Evolutionary conservation across 2,329 filamentous ascomycete genomes (phyloP), one percentile per base, ranked within the genome.

Genomic region (Tricladium varicosporioides): DNA sequence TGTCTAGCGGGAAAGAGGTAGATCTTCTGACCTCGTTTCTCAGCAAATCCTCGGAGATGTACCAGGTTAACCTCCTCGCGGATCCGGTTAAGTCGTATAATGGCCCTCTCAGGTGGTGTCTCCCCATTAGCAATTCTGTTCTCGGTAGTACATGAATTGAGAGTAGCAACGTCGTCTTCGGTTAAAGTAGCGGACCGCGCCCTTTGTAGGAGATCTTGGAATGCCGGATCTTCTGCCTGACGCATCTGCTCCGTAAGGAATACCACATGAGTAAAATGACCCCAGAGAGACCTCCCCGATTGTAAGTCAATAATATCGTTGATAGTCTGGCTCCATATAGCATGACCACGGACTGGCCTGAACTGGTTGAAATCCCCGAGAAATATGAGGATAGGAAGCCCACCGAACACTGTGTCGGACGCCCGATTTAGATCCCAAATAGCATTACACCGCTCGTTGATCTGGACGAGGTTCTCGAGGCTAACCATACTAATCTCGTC

Each of bases 1-100:
- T 56, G 53, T 19, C 18, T 51, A 4, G 53, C 48, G 27, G 45
- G 53, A 51, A 56, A 56, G 53, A 56, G 53, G 47, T 56, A 56
- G 53, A 56, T 55, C 53, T 55, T 46, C 14, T 46, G 53, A 49
- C 53, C 32, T 55, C 47, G 53, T 9, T 2, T 31, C 16, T 55
- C 18, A 18, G 53, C 53, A 55, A 55, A 55, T 19, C 31, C 32
- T 44, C 16, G 45, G 45, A 54, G 52, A 49, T 54, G 52, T 46
- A 32, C 31, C 5, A 31, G 33, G 36, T 49, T 55, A 49, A 31
- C 52, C 42, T 49, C 13, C 16, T 54, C 52, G 5, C 52, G 45
- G 5, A 54, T 33, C 19, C 46, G 52, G 36, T 54, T 54, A 4
- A 54, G 18, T 54, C 52, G 43, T 54, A 54, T 54, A 40, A 54